phyloP scores from a whole-genome alignment of 148 eudicot species.

The Chenopodium quinoa region DNA sequence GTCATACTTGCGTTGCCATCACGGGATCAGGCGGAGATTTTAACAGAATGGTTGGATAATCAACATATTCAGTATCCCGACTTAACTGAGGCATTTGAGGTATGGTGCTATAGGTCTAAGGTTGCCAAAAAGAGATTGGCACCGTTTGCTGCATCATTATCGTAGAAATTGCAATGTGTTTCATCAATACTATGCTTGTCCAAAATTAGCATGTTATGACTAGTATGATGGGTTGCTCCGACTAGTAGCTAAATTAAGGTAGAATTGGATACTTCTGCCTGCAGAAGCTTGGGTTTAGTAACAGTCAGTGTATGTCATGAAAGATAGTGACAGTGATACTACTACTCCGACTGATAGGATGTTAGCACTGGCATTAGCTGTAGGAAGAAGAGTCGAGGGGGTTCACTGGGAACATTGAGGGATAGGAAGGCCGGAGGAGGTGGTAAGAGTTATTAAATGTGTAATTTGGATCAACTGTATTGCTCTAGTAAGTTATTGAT shows the following conservation, averaged over 20 bases:
- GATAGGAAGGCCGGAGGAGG: no score
- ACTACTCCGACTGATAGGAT: no score
- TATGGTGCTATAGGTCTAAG: conserved; percentile 93
- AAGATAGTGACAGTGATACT: no score
- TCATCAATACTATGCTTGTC: not conserved
- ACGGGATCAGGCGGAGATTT: conserved; percentile 64
- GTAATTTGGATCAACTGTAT: no score
- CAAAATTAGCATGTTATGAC: not conserved
- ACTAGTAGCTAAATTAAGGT: not conserved
- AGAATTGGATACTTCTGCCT: not conserved
- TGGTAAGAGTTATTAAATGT: no score
- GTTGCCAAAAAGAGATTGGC: conserved; percentile 73
- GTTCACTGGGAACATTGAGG: no score
- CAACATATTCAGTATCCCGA: conserved; percentile 74
- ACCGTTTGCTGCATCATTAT: conserved; percentile 32
- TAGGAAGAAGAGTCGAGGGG: no score
- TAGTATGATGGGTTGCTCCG: not conserved
- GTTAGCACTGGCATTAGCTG: no score
- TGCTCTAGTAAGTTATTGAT: no score
- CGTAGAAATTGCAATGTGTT: not conserved
- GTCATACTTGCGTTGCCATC: conserved; percentile 79
- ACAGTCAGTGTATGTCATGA: not conserved
- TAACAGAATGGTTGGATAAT: conserved; percentile 70
- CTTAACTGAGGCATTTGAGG: conserved; percentile 84
- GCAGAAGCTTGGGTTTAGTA: not conserved